phyloP scores from a whole-genome alignment of 306 rosid genomes.

The Pyrus betulifolia region DNA sequence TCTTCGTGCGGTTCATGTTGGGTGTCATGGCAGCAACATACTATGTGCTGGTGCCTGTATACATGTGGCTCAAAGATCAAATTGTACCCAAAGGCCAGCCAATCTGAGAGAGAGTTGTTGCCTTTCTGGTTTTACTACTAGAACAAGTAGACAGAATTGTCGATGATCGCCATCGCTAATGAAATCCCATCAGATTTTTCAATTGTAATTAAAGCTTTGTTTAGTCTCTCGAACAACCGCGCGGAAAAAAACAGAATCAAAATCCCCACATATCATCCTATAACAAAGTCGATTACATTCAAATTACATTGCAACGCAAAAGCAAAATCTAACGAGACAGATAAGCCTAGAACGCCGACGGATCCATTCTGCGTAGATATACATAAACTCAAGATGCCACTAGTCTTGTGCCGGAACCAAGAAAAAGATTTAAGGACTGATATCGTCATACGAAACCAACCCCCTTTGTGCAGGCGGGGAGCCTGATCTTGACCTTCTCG shows the following conservation, averaged over 20 bases:
- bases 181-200: not conserved
- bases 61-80: slow-evolving; percentile 91
- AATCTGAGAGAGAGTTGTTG: slow-evolving; percentile 30
- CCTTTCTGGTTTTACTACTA: not conserved
- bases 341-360: not conserved
- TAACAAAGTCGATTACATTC: not conserved
- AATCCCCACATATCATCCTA: not conserved
- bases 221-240: not conserved
- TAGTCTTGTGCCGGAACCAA: slow-evolving; percentile 20
- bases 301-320: not conserved
- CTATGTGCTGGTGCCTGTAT: slow-evolving; percentile 71
- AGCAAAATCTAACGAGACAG: no score
- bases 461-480: slow-evolving; percentile 70
- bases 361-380: not conserved
- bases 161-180: not conserved
- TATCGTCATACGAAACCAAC: slow-evolving; percentile 83
- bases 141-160: not conserved
- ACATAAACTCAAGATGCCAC: not conserved
- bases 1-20: slow-evolving; percentile 54
- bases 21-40: slow-evolving; percentile 79
- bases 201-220: no score
- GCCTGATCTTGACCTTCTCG: slow-evolving; percentile 65
- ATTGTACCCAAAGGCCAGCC: slow-evolving; percentile 86
- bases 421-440: slow-evolving; percentile 27
- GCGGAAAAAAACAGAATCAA: not conserved